Percentiles rank a stretch among this genome's conserved stretches.
phyloP scores from a whole-genome alignment of 2,329 filamentous ascomycete species.

The Zasmidium citrigriseum region DNA sequence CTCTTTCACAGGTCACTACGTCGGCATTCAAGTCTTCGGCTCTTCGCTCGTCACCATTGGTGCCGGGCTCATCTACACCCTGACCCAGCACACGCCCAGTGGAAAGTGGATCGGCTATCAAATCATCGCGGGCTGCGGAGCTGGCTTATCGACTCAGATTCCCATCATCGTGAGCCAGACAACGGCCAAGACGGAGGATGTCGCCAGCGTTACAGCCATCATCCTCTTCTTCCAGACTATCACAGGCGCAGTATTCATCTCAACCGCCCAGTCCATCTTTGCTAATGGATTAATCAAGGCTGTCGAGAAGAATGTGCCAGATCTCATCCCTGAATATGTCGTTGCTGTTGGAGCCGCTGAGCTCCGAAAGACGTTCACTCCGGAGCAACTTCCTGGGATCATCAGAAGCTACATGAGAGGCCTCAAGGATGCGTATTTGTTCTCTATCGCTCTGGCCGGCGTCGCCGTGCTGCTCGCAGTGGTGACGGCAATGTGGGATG shows the following conservation, averaged over 20 bases:
- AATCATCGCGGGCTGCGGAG: constrained; percentile 44
- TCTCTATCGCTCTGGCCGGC: constrained; percentile 15
- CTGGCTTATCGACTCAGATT: constrained; percentile 43
- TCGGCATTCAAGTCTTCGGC: neutral
- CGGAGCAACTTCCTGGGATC: constrained; percentile 52
- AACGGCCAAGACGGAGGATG: constrained; percentile 34
- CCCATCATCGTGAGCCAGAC: constrained; percentile 42
- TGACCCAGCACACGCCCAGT: constrained; percentile 38
- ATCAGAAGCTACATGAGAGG: constrained; percentile 55
- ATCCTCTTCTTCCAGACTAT: constrained; percentile 44
- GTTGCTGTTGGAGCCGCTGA: constrained; percentile 56
- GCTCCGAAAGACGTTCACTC: constrained; percentile 41
- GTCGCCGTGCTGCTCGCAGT: no score
- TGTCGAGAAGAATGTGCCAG: constrained; percentile 36
- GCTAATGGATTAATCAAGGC: constrained; percentile 43
- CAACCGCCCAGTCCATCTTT: constrained; percentile 44
- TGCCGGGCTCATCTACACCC: constrained; percentile 45
- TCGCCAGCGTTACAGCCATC: constrained; percentile 39
- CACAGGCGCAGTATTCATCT: constrained; percentile 43
- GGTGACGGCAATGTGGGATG: no score
- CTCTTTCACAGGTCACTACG: constrained; percentile 29
- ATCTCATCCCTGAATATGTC: constrained; percentile 42
- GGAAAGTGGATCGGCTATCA: constrained; percentile 52
- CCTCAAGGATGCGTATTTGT: constrained; percentile 25
- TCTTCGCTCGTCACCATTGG: constrained; percentile 4